A percentile compares a stretch with the other conserved stretches of the same genome.
Conservation (phyloP, 768 basidiomycete species). For the Megacollybia marginata region DNA sequence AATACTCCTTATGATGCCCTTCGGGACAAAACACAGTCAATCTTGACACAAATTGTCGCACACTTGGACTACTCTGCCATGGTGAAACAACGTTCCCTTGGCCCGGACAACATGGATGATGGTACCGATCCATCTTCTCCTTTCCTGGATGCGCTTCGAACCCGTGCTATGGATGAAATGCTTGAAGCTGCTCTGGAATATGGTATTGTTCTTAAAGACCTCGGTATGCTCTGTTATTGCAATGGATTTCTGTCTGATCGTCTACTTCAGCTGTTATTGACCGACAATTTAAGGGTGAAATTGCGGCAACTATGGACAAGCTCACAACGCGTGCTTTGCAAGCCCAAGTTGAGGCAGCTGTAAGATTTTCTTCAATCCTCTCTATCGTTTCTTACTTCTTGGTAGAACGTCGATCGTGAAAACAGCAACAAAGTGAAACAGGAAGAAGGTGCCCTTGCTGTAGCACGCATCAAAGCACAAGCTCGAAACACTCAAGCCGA, state of each 20-base stretch:
- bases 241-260: background rate
- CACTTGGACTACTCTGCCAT: slow-evolving; percentile 52
- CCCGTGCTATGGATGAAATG: slow-evolving; percentile 83
- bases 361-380: slow-evolving; percentile 22
- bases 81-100: slow-evolving; percentile 70
- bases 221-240: slow-evolving; percentile 35
- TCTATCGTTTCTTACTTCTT: background rate
- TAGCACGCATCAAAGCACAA: slow-evolving; percentile 72
- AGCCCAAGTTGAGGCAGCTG: slow-evolving; percentile 83
- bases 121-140: slow-evolving; percentile 62
- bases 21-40: slow-evolving; percentile 78
- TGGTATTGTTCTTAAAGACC: slow-evolving; percentile 76
- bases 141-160: slow-evolving; percentile 76
- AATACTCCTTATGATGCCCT: slow-evolving; percentile 71
- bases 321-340: slow-evolving; percentile 78
- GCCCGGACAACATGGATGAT: slow-evolving; percentile 70
- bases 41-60: slow-evolving; percentile 79
- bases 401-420: slow-evolving; percentile 75
- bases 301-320: slow-evolving; percentile 80
- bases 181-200: slow-evolving; percentile 77
- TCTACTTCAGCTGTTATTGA: slow-evolving; percentile 64
- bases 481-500: slow-evolving; percentile 64
- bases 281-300: slow-evolving; percentile 84
- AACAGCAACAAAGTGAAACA: slow-evolving; percentile 86
- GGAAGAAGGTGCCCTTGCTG: slow-evolving; percentile 71